Conservation (phyloP, 805 yeast species). For the Metschnikowia peoriensis region DNA sequence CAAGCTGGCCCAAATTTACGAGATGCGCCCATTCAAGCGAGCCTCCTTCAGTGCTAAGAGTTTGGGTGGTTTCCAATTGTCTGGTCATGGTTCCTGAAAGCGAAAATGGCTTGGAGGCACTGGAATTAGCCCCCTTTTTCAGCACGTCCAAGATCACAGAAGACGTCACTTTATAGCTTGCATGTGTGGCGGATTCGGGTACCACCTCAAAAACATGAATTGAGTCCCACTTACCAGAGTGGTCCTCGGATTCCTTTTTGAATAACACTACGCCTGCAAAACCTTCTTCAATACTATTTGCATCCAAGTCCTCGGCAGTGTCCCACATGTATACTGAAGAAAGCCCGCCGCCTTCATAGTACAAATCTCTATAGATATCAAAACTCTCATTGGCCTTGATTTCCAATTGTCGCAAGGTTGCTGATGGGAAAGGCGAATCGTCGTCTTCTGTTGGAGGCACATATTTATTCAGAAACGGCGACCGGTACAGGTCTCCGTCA, state of each 20-base stretch:
- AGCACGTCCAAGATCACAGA: constrained; percentile 78
- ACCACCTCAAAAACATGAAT: constrained; percentile 86
- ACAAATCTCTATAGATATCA: constrained; percentile 88
- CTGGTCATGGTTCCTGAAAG: constrained; percentile 85
- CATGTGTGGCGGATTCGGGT: constrained; percentile 36
- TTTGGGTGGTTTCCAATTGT: constrained; percentile 62
- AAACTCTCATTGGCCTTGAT: constrained; percentile 82
- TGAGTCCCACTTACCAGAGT: constrained; percentile 79
- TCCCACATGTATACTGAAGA: constrained; percentile 94
- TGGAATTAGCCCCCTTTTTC: constrained; percentile 10
- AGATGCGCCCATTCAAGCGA: constrained; percentile 65
- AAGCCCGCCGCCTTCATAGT: constrained; percentile 87
- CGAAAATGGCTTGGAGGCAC: constrained; percentile 27
- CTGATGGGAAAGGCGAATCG: constrained; percentile 65
- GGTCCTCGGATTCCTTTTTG: constrained; percentile 61
- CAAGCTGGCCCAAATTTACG: constrained; percentile 76
- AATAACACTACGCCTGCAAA: constrained; percentile 91
- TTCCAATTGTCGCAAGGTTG: constrained; percentile 69
- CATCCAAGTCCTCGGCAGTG: constrained; percentile 53
- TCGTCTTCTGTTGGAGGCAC: constrained; percentile 49
- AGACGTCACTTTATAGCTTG: constrained; percentile 72
- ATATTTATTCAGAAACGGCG: constrained; percentile 86
- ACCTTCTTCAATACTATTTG: constrained; percentile 42
- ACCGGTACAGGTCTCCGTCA: constrained; percentile 88
- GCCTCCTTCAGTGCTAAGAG: constrained; percentile 34